These are phyloP conservation scores for Bipolaris zeicola DNA, from an alignment of 2,329 filamentous ascomycete species.

Conservation along the genomic window DNA sequence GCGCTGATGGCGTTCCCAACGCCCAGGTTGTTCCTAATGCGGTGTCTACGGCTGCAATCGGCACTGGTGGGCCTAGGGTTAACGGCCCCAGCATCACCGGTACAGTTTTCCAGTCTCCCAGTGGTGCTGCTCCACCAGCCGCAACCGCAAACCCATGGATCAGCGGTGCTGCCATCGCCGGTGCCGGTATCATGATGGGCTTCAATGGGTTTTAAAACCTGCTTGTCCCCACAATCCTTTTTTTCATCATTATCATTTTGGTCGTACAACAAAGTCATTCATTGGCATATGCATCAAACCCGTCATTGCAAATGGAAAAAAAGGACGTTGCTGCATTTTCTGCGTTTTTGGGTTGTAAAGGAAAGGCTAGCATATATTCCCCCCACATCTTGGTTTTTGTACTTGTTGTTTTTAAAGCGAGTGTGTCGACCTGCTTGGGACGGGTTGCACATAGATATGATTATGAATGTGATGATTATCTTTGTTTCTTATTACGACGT, in stretches of 20 bases:
- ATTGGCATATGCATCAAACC: slow-evolving; percentile 3
- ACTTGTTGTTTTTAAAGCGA: no score
- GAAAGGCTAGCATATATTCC: no score
- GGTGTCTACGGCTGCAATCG: slow-evolving; percentile 54
- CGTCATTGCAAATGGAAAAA: slow-evolving; percentile 4
- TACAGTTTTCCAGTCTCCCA: not conserved
- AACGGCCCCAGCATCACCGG: slow-evolving; percentile 33
- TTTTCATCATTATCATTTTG: slow-evolving; percentile 2
- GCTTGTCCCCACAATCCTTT: not conserved
- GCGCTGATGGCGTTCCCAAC: slow-evolving; percentile 56
- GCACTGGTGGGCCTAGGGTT: slow-evolving; percentile 54
- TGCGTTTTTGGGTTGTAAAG: no score
- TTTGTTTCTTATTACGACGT: no score
- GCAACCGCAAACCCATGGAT: slow-evolving; percentile 38
- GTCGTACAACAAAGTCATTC: slow-evolving; percentile 10
- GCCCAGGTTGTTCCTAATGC: slow-evolving; percentile 59
- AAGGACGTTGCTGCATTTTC: not conserved
- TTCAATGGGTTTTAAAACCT: slow-evolving; percentile 40
- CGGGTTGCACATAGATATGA: no score
- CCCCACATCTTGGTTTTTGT: no score
- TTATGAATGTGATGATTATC: no score
- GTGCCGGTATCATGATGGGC: slow-evolving; percentile 40
- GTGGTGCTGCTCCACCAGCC: slow-evolving; percentile 29
- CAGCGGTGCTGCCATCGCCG: slow-evolving; percentile 37
- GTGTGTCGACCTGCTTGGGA: no score